Percentiles rank a stretch among this genome's conserved stretches.
Evolutionary conservation across 257 asterid species (phyloP).

Genomic region (Scutellaria galericulata): DNA sequence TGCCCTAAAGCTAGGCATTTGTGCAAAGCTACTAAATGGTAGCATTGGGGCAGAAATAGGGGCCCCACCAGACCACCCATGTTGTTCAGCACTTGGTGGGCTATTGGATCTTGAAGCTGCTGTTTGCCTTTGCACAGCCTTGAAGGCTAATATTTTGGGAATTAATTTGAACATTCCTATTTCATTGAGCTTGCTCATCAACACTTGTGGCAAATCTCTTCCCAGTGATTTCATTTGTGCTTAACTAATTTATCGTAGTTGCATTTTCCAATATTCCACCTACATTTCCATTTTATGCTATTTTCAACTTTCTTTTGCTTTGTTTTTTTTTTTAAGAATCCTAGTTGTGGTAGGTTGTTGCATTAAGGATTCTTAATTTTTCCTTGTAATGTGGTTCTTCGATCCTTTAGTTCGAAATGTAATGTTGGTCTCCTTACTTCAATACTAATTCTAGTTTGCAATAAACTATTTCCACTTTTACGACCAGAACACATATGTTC

Average conservation of each 20-base stretch:
- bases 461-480: not conserved
- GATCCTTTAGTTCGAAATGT: not conserved
- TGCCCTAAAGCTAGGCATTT: slow-evolving; percentile 63
- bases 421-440: not conserved
- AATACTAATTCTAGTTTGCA: not conserved
- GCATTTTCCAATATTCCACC: not conserved
- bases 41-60: slow-evolving; percentile 58
- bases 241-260: slow-evolving; percentile 6
- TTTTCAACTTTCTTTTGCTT: not conserved
- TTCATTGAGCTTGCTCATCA: slow-evolving; percentile 64
- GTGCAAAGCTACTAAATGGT: slow-evolving; percentile 67
- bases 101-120: slow-evolving; percentile 73
- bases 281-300: not conserved
- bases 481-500: too few relatives aligned
- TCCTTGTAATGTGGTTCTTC: slow-evolving; percentile 26
- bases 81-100: slow-evolving; percentile 70
- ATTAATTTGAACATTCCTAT: slow-evolving; percentile 71
- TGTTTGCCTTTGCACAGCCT: slow-evolving; percentile 75
- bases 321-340: not conserved
- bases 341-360: not conserved
- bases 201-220: slow-evolving; percentile 68
- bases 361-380: slow-evolving; percentile 11
- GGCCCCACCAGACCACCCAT: slow-evolving; percentile 66
- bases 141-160: slow-evolving; percentile 72
- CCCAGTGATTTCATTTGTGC: slow-evolving; percentile 75